Evolutionary conservation across 2,329 filamentous ascomycete species (phyloP), one percentile per base, ranked within the genome.

Genomic region (Myriosclerotinia duriaeana): DNA sequence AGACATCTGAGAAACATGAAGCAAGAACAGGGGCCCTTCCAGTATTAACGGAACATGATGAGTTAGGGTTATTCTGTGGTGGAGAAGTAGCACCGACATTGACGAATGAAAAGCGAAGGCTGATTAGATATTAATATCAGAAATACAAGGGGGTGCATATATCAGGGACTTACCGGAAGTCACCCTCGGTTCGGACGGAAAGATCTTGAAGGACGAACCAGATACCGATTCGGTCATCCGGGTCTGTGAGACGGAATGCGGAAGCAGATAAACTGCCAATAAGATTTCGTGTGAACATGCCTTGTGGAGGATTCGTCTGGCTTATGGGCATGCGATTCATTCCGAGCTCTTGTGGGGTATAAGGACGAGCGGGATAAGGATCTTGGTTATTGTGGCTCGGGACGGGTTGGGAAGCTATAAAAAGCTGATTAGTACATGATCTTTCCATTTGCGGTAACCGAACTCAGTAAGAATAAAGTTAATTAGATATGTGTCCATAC

Each of bases 141-240:
- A 53, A 20, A 58, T 44, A 30, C 5, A 22, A 3, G 53, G 36
- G 44, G 48, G 59, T 17, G 42, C 53, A 44, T 62, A 46, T n/a
- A 62, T 60, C 22, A 46, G 26, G 40, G 17, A 76, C 82, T 74
- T 83, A 96, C 92, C 94, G 85, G 78, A 98, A 99, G 68, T 83
- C 86, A 14, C 95, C 95, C 78, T 98, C 95, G 0, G 93, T 97
- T 55, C 95, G 86, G 42, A 99, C 94, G 73, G 93, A 97, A 53
- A 99, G 82, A 79, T 99, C 95, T 77, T 97, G 94, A 64, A 98
- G 82, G 55, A 99, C 91, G 74, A 99, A 99, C 94, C 94, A 99
- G 70, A 97, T 93, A 2, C 94, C 94, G 61, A 91, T 87, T 76
- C 92, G 91, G 71, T 92, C 89, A 20, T 90, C 68, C 82, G 0